Evolutionary conservation across 1,284 basidiomycete species (phyloP).

Genomic region (Prillingera fragicola): DNA sequence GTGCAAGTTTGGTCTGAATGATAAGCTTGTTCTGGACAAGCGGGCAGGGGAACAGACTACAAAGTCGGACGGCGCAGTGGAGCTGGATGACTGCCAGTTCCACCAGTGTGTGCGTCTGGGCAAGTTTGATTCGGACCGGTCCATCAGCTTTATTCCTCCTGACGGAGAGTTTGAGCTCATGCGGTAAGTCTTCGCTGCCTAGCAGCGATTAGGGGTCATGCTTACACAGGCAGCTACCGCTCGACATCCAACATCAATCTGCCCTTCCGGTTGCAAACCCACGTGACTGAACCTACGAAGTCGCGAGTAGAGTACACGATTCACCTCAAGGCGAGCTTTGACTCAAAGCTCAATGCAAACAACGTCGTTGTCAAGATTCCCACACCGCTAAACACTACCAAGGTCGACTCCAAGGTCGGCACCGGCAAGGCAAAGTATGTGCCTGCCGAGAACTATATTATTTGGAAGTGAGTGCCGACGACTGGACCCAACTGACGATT

Average conservation of each 20-base stretch:
- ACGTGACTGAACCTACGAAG: conserved; percentile 87
- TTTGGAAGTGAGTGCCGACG: conserved; percentile 78
- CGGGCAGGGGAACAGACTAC: conserved; percentile 56
- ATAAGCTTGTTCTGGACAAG: conserved; percentile 95
- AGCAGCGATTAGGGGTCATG: background rate
- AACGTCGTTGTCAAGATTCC: conserved; percentile 90
- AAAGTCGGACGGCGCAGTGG: conserved; percentile 68
- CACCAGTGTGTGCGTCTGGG: conserved; percentile 95
- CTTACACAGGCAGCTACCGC: conserved; percentile 64
- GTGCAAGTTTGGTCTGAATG: conserved; percentile 97
- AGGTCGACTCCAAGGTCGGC: conserved; percentile 82
- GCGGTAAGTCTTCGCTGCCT: conserved; percentile 64
- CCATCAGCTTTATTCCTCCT: conserved; percentile 94
- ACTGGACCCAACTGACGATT: background rate
- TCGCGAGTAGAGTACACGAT: conserved; percentile 86
- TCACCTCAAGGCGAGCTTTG: conserved; percentile 82
- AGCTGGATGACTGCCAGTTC: conserved; percentile 96
- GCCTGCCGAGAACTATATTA: conserved; percentile 86
- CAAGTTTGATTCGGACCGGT: conserved; percentile 87
- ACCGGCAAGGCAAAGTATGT: conserved; percentile 96
- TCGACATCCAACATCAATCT: conserved; percentile 93
- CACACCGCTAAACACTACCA: conserved; percentile 88
- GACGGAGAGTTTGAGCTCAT: conserved; percentile 99
- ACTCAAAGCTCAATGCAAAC: conserved; percentile 84
- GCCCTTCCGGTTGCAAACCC: conserved; percentile 82